Evolutionary conservation across 2,329 filamentous ascomycete genomes (phyloP), one percentile per base, ranked within the genome.

Genomic region (Thielaviopsis populi): DNA sequence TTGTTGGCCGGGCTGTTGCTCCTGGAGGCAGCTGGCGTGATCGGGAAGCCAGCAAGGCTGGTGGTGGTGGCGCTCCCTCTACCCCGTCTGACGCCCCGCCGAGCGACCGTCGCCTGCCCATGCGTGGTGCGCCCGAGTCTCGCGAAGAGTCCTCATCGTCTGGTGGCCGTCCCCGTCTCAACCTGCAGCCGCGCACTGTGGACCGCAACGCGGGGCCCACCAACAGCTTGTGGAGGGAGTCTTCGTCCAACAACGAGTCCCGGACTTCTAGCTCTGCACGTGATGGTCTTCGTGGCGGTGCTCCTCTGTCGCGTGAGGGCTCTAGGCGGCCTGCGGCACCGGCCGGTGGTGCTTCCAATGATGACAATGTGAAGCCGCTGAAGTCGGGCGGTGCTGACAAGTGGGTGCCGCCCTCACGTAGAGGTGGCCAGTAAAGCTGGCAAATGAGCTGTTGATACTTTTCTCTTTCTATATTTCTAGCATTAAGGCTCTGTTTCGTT

Each of bases 201-300:
- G 78, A 72, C 72, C 53, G 15, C 17, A 33, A 33, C 0, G 8
- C n/a, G 1, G 53, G 84, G 76, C 78, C 83, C 63, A 78, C 72
- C 72, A 86, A 84, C 76, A 79, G 83, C 63, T 83, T 80, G 69
- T 91, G 87, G 88, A 85, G 86, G 70, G 82, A 89, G 24, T 30
- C 53, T n/a, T 3, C 42, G 42, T 3, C 67, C 97, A 81, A 70
- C 94, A 88, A 73, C 88, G 85, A 69, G 89, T 85, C 76, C 97
- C 94, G 33, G 91, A 91, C 72, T 95, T 91, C 71, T 90, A 88
- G 43, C 94, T 80, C 70, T 94, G 87, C 74, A 94, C 89, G 70
- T 91, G 89, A 67, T 89, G 86, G 68, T 86, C 88, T 65, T 92
- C 91, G 72, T 92, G 91, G 76, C 97, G 92, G 72, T 91, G 90